These are phyloP conservation scores for Trichoderma sp. DNA, from an alignment of 2,329 filamentous ascomycete species.

Conservation along the genomic window DNA sequence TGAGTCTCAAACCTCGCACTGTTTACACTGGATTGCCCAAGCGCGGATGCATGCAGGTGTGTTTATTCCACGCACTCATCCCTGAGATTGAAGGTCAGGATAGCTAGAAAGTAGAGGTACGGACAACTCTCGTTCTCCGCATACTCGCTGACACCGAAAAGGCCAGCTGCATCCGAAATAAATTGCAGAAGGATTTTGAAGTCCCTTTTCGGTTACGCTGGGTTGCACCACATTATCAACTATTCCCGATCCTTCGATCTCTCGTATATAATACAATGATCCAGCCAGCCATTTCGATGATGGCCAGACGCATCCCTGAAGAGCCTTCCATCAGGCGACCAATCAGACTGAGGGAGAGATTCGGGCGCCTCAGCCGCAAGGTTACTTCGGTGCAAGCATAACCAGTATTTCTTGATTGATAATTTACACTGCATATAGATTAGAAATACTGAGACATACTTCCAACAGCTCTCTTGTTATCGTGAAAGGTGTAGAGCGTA, in stretches of 20 bases:
- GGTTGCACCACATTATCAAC: not conserved
- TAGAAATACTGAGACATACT: not conserved
- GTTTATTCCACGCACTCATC: not conserved
- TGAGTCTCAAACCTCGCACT: not conserved
- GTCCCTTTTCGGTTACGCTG: not conserved
- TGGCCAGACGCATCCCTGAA: not conserved
- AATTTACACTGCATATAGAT: not conserved
- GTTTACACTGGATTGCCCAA: not conserved
- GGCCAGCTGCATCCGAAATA: not conserved
- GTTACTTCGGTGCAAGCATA: not conserved
- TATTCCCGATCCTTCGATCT: not conserved
- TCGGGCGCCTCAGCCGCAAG: not conserved
- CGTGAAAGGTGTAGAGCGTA: not conserved
- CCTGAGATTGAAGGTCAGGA: not conserved
- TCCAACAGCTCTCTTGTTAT: not conserved
- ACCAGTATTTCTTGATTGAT: not conserved
- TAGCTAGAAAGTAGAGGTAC: rapidly evolving
- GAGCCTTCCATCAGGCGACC: not conserved
- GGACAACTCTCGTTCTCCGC: not conserved
- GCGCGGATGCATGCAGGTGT: not conserved
- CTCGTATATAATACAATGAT: not conserved
- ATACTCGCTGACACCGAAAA: not conserved
- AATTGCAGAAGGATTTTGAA: not conserved
- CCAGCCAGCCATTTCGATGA: not conserved
- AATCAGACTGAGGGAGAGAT: not conserved